phyloP scores from a whole-genome alignment of 345 rosid species.

The Pugionium dolabratum region DNA sequence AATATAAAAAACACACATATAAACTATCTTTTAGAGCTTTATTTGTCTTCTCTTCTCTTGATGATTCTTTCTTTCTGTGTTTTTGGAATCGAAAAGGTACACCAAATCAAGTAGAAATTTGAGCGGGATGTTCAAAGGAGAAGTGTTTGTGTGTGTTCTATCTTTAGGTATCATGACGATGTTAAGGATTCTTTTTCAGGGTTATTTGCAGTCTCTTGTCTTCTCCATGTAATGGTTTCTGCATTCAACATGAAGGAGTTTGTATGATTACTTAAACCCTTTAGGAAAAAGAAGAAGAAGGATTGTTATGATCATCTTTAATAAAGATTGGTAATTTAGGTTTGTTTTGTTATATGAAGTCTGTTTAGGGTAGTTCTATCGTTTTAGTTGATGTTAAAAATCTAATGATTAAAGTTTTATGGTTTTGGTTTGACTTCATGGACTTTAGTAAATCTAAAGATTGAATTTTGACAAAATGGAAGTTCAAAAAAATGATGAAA shows the following conservation, averaged over 20 bases:
- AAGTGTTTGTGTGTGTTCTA: slow-evolving; percentile 27
- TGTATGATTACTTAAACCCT: slow-evolving; percentile 15
- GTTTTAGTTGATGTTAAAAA: not conserved
- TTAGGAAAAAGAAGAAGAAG: not conserved
- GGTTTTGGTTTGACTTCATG: too few species aligned
- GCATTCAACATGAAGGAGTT: slow-evolving; percentile 19
- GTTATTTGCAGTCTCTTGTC: slow-evolving; percentile 15
- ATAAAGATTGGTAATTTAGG: slow-evolving; percentile 20
- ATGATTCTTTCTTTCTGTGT: not conserved
- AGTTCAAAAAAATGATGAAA: too few species aligned
- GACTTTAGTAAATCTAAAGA: too few species aligned
- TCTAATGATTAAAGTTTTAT: too few species aligned
- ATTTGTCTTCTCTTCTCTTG: not conserved
- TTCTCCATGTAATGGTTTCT: slow-evolving; percentile 33
- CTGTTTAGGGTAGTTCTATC: slow-evolving; percentile 1
- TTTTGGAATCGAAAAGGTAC: slow-evolving; percentile 30
- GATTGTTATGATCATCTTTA: slow-evolving; percentile 12
- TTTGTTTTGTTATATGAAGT: slow-evolving; percentile 9
- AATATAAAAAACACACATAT: slow-evolving; percentile 7
- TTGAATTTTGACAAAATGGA: too few species aligned
- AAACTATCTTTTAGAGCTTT: not conserved
- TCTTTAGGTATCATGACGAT: slow-evolving; percentile 4
- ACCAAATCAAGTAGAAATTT: slow-evolving; percentile 17
- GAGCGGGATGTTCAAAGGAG: slow-evolving; percentile 19
- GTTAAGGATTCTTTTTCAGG: slow-evolving; percentile 4